Conservation (phyloP, 805 yeast genomes). For the Kazachstania kunashirensis region DNA sequence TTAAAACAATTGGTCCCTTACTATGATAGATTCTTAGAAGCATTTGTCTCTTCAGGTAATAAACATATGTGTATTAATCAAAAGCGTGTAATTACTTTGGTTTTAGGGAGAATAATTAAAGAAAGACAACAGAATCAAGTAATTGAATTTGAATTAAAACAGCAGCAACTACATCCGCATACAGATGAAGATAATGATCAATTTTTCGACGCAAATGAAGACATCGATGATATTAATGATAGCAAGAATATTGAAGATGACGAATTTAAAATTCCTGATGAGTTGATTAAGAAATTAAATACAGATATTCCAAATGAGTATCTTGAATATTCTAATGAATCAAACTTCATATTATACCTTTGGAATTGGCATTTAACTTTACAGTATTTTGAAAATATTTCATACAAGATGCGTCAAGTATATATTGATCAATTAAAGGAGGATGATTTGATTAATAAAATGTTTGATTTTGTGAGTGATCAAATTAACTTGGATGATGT, state of each 20-base stretch:
- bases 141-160: conserved; percentile 49
- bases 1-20: conserved; percentile 26
- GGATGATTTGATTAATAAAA: conserved; percentile 35
- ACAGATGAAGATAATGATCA: conserved; percentile 7
- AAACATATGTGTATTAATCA: conserved; percentile 22
- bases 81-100: conserved; percentile 36
- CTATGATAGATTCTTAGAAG: conserved; percentile 30
- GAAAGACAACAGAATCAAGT: conserved; percentile 48
- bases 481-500: conserved; percentile 36
- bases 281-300: conserved; percentile 32
- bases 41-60: conserved; percentile 16
- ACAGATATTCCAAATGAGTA: conserved; percentile 30
- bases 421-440: conserved; percentile 51
- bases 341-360: conserved; percentile 35
- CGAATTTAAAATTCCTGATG: conserved; percentile 23
- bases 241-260: conserved; percentile 6
- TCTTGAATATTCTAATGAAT: conserved; percentile 32
- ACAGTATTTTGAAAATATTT: conserved; percentile 51
- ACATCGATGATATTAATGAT: background rate
- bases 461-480: conserved; percentile 47
- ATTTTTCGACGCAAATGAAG: conserved; percentile 1
- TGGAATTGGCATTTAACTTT: conserved; percentile 65
- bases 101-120: conserved; percentile 35
- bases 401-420: conserved; percentile 51
- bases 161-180: conserved; percentile 27